Percentiles rank a stretch among this genome's conserved stretches.
Evolutionary conservation across 129 eudicot species (phyloP).

Genomic region (Daucus carota): DNA sequence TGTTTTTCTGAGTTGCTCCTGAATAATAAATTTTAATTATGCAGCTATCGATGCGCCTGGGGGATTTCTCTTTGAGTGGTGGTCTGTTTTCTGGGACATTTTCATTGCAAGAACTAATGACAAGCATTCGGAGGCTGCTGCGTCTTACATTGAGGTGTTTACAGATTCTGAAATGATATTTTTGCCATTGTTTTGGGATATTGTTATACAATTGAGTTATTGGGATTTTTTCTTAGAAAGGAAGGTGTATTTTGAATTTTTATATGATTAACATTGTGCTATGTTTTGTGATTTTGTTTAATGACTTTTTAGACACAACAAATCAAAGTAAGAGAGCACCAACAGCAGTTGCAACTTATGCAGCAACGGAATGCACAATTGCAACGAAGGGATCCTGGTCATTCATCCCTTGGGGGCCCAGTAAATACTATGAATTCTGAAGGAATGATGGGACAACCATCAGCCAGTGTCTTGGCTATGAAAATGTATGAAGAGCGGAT

Average conservation of each 20-base stretch:
- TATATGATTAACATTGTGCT: neutral
- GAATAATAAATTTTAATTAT: conserved; percentile 8
- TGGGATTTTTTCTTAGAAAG: neutral
- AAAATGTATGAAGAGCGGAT: conserved; percentile 76
- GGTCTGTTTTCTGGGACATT: conserved; percentile 99
- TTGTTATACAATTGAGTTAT: too few relatives aligned
- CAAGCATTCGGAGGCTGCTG: conserved; percentile 98
- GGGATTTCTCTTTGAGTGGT: conserved; percentile 98
- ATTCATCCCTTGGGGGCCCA: conserved; percentile 68
- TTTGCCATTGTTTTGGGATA: neutral
- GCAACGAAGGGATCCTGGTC: conserved; percentile 70
- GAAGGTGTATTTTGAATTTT: neutral
- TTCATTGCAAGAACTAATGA: conserved; percentile 95
- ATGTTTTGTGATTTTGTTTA: conserved; percentile 1
- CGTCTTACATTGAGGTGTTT: conserved; percentile 85
- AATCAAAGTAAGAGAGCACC: conserved; percentile 88
- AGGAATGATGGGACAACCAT: conserved; percentile 76
- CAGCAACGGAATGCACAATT: conserved; percentile 91
- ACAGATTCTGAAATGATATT: too few relatives aligned
- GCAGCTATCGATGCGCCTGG: conserved; percentile 99
- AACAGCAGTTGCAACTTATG: conserved; percentile 86
- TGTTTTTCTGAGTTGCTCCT: neutral
- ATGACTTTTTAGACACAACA: conserved; percentile 61
- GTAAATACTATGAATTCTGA: conserved; percentile 58
- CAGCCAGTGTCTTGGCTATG: conserved; percentile 73